These are phyloP conservation scores for Cucurbita ficifolia DNA, from an alignment of 306 rosid species.

Conservation along the genomic window DNA sequence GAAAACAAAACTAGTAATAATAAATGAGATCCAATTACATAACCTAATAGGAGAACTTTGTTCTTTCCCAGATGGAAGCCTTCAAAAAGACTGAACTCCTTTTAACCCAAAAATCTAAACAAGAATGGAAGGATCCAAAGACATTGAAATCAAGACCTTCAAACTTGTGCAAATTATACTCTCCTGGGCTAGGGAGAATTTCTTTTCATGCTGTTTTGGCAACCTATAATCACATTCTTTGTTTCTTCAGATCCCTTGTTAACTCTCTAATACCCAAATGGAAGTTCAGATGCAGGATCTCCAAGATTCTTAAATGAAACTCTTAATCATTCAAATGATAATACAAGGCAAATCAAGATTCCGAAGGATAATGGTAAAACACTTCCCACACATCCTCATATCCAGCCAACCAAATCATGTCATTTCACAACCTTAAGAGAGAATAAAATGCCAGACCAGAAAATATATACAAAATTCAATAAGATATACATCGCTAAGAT, in stretches of 20 bases:
- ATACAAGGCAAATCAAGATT: neutral
- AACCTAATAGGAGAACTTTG: neutral
- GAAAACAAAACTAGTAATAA: neutral
- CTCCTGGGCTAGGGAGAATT: neutral
- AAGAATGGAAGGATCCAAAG: neutral
- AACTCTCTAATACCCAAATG: neutral
- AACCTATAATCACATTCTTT: neutral
- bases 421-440: neutral
- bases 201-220: neutral
- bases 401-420: neutral
- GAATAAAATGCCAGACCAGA: neutral
- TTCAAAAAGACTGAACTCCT: neutral
- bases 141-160: neutral
- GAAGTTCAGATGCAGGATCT: neutral
- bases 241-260: neutral
- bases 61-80: neutral
- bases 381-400: neutral
- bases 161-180: neutral
- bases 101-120: neutral
- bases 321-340: neutral
- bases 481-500: neutral
- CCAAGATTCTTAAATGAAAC: neutral
- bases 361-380: neutral
- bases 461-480: neutral
- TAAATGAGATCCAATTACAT: neutral